phyloP scores from a whole-genome alignment of 192 early-diverging fungal species.

The Coemansia biformis region DNA sequence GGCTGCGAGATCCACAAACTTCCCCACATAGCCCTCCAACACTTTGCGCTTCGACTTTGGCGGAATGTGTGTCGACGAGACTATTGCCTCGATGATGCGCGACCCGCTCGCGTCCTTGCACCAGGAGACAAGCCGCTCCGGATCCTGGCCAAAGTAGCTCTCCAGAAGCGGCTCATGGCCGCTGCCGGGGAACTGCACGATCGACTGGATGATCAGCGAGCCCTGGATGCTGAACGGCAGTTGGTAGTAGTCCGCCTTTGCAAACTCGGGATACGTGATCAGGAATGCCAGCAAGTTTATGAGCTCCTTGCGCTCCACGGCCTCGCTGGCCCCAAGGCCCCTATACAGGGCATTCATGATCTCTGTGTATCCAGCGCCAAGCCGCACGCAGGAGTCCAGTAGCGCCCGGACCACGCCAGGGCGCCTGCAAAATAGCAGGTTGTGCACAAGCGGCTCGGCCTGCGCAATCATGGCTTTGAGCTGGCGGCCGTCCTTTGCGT shows the following conservation, averaged over 20 bases:
- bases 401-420: slow-evolving; percentile 69
- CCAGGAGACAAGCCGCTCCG: slow-evolving; percentile 36
- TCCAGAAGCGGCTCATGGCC: slow-evolving; percentile 53
- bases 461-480: slow-evolving; percentile 63
- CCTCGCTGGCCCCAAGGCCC: slow-evolving; percentile 53
- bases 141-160: slow-evolving; percentile 25
- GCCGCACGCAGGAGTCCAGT: slow-evolving; percentile 58
- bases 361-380: slow-evolving; percentile 56
- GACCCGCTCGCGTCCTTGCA: slow-evolving; percentile 65
- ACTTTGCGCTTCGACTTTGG: slow-evolving; percentile 64
- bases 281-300: slow-evolving; percentile 58
- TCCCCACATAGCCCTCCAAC: slow-evolving; percentile 51
- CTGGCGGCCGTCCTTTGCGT: slow-evolving; percentile 57
- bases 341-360: slow-evolving; percentile 53
- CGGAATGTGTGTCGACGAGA: slow-evolving; percentile 54
- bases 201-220: slow-evolving; percentile 59
- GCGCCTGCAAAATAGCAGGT: slow-evolving; percentile 61
- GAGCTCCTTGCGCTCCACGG: slow-evolving; percentile 53
- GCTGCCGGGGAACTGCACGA: slow-evolving; percentile 59
- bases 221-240: slow-evolving; percentile 62
- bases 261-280: slow-evolving; percentile 52
- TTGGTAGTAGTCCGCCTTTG: slow-evolving; percentile 41
- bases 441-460: slow-evolving; percentile 52
- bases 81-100: slow-evolving; percentile 65
- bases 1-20: slow-evolving; percentile 56